A percentile compares a stretch with the other conserved stretches of the same genome.
phyloP scores from a whole-genome alignment of 2,329 filamentous ascomycete genomes.

The Elsinoe necatrix region DNA sequence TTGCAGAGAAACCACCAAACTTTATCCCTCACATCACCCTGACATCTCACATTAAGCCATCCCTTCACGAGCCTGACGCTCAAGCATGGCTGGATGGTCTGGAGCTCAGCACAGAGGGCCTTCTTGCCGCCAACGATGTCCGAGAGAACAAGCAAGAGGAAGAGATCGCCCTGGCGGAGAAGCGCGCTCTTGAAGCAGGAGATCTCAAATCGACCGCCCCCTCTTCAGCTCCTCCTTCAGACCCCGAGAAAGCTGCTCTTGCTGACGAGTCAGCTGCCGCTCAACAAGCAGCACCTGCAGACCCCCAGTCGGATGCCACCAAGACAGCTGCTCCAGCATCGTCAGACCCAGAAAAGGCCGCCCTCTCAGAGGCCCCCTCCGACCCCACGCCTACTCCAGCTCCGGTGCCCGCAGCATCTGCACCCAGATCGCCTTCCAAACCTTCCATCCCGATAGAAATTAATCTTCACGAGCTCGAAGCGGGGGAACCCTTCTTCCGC shows the following conservation, averaged over 20 bases:
- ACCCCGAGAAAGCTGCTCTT: background rate
- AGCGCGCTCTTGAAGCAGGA: constrained; percentile 6
- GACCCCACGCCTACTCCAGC: background rate
- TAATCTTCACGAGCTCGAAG: constrained; percentile 27
- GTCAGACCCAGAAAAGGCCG: background rate
- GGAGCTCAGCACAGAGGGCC: constrained; percentile 18
- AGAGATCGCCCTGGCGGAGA: background rate
- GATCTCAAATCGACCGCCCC: constrained; percentile 11
- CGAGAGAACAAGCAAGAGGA: background rate
- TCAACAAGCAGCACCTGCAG: background rate
- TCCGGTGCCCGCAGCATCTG: background rate
- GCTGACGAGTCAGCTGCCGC: background rate
- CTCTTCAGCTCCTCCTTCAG: background rate
- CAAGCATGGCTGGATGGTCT: constrained; percentile 33
- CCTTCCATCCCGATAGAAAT: constrained; percentile 17
- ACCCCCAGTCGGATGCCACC: background rate
- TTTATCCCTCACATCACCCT: constrained; percentile 38
- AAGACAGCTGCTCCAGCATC: background rate
- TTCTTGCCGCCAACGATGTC: background rate
- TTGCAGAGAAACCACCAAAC: constrained; percentile 23
- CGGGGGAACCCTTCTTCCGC: constrained; percentile 32
- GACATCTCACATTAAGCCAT: constrained; percentile 30
- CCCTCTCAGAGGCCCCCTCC: background rate
- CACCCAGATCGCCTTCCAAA: no score
- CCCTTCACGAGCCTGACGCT: constrained; percentile 24